Evolutionary conservation across 768 basidiomycete species (phyloP), one percentile per base, ranked within the genome.

Genomic region (Serendipita indica): DNA sequence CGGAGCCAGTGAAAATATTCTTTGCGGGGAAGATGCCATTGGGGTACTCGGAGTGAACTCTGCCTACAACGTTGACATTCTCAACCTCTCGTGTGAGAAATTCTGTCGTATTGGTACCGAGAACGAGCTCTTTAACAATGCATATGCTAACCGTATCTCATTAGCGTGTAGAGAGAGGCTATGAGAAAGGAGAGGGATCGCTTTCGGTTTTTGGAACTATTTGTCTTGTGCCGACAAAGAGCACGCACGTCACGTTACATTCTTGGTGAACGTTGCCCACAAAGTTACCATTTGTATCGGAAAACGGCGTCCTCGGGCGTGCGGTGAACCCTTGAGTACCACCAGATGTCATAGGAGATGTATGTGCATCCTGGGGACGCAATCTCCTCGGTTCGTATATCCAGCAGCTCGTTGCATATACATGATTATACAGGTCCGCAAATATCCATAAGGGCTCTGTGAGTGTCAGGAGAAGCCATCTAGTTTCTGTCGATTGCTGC

Each of bases 341-440:
- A 25, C 83, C 84, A 62, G 86, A 88, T 0, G 86, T 86, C 27
- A 84, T 86, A n/a, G n/a, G n/a, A n/a, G n/a, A n/a, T n/a, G n/a
- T n/a, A n/a, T n/a, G n/a, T n/a, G n/a, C n/a, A n/a, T n/a, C n/a
- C n/a, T n/a, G n/a, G n/a, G n/a, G n/a, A n/a, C n/a, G n/a, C n/a
- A n/a, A n/a, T n/a, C n/a, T n/a, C n/a, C n/a, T n/a, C n/a, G n/a
- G n/a, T n/a, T n/a, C n/a, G n/a, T n/a, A n/a, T n/a, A n/a, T n/a
- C n/a, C n/a, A n/a, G n/a, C n/a, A n/a, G n/a, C n/a, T n/a, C n/a
- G n/a, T n/a, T n/a, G n/a, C n/a, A n/a, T n/a, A n/a, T n/a, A n/a
- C n/a, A n/a, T n/a, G n/a, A n/a, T n/a, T n/a, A n/a, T n/a, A n/a
- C n/a, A n/a, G n/a, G n/a, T n/a, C n/a, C n/a, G n/a, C n/a, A n/a